These are phyloP conservation scores for Colletotrichum musae DNA, from an alignment of 2,329 filamentous ascomycete species.

Conservation along the genomic window DNA sequence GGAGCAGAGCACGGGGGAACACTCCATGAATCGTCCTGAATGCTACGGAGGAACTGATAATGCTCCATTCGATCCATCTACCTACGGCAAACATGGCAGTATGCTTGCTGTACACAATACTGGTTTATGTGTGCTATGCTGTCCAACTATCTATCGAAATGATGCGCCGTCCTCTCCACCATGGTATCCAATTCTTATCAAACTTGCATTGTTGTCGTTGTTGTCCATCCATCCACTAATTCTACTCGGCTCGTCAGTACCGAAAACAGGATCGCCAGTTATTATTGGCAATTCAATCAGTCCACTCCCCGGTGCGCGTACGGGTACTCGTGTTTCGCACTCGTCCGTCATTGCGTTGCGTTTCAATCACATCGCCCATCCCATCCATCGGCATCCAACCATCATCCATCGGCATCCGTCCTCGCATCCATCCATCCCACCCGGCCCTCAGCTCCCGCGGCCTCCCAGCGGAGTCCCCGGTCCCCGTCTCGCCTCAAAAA, in stretches of 20 bases:
- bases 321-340: slow-evolving; percentile 14
- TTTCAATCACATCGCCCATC: slow-evolving; percentile 8
- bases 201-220: background rate
- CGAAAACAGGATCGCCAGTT: background rate
- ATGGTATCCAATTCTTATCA: slow-evolving; percentile 15
- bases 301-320: too few relatives aligned
- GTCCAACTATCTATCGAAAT: too few relatives aligned
- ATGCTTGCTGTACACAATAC: too few relatives aligned
- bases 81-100: too few relatives aligned
- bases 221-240: background rate
- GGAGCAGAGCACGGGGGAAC: slow-evolving; percentile 2
- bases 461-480: slow-evolving; percentile 1
- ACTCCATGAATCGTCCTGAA: background rate
- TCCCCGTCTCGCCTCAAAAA: too few relatives aligned
- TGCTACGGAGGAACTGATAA: too few relatives aligned
- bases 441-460: background rate
- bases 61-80: slow-evolving; percentile 1
- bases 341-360: background rate
- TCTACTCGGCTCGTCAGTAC: too few relatives aligned
- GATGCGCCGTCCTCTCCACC: too few relatives aligned
- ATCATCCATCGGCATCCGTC: background rate
- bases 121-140: too few relatives aligned
- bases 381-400: background rate
- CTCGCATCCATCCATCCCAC: slow-evolving; percentile 6
- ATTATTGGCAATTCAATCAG: slow-evolving; percentile 5